Percentiles rank a stretch among this genome's conserved stretches.
These are phyloP conservation scores for Cynanchum wilfordii DNA, from an alignment of 257 asterid species.

Conservation along the genomic window DNA sequence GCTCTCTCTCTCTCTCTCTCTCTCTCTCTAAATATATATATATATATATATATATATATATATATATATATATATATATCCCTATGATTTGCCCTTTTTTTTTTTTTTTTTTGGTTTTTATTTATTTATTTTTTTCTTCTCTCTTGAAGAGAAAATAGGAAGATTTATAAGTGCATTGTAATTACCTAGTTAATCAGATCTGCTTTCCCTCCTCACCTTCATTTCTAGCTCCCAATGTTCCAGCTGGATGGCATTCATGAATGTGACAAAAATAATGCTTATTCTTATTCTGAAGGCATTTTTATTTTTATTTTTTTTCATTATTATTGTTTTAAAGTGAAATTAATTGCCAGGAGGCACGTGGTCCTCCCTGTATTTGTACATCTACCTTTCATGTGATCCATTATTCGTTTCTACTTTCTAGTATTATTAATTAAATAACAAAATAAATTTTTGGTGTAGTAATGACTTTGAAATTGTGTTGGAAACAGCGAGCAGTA, in stretches of 20 bases:
- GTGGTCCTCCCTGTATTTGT: conserved; percentile 19
- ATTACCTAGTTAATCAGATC: conserved; percentile 8
- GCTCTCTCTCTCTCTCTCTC: no score
- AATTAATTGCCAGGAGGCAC: conserved; percentile 15
- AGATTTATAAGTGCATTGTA: conserved; percentile 22
- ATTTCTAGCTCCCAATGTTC: conserved; percentile 7
- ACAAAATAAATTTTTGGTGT: not conserved
- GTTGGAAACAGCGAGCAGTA: not conserved
- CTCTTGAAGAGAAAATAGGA: conserved; percentile 5
- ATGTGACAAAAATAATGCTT: conserved; percentile 23
- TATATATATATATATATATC: conserved; percentile 15
- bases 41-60: conserved; percentile 14
- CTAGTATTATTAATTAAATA: not conserved
- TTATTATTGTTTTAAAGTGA: conserved; percentile 15
- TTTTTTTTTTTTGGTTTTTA: not conserved
- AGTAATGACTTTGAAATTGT: not conserved
- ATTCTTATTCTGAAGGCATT: conserved; percentile 16
- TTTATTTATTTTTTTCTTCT: not conserved
- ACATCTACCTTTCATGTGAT: conserved; percentile 1
- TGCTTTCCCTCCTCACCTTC: not conserved
- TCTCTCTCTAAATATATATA: no score
- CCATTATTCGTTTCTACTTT: not conserved
- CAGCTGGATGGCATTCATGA: conserved; percentile 25
- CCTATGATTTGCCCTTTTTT: not conserved
- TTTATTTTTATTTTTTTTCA: not conserved